Conservation (phyloP, 768 basidiomycete genomes). For the Boletus subparvulus region DNA sequence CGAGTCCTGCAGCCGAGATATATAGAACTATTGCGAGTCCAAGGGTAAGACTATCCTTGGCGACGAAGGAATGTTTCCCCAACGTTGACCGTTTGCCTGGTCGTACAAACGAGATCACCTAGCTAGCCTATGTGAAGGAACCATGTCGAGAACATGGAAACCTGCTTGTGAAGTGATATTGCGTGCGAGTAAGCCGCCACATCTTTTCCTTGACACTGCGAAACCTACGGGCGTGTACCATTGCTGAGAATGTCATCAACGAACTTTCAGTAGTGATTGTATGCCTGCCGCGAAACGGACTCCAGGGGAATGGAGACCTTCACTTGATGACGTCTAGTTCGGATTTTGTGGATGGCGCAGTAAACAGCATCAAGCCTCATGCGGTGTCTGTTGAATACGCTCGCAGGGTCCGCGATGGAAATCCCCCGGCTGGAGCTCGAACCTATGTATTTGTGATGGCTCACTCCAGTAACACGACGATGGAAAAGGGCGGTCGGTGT, state of each 20-base stretch:
- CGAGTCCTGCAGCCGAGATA: no score
- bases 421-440: slow-evolving; percentile 38
- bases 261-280: no score
- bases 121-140: no score
- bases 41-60: no score
- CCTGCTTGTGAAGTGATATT: no score
- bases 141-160: no score
- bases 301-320: slow-evolving; percentile 33
- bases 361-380: slow-evolving; percentile 41
- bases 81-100: no score
- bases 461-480: slow-evolving; percentile 37
- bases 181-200: background rate
- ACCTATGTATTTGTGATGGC: slow-evolving; percentile 27
- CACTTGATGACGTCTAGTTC: slow-evolving; percentile 46
- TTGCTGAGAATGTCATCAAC: background rate
- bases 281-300: slow-evolving; percentile 38
- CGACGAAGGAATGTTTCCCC: no score
- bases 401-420: slow-evolving; percentile 40
- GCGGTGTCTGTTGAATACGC: slow-evolving; percentile 46
- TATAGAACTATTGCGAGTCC: no score
- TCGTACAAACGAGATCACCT: no score
- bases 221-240: background rate
- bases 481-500: slow-evolving; percentile 48
- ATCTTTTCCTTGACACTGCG: background rate
- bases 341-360: slow-evolving; percentile 53